Conservation (phyloP, 2,329 filamentous ascomycete genomes). For the Claviceps citrina region DNA sequence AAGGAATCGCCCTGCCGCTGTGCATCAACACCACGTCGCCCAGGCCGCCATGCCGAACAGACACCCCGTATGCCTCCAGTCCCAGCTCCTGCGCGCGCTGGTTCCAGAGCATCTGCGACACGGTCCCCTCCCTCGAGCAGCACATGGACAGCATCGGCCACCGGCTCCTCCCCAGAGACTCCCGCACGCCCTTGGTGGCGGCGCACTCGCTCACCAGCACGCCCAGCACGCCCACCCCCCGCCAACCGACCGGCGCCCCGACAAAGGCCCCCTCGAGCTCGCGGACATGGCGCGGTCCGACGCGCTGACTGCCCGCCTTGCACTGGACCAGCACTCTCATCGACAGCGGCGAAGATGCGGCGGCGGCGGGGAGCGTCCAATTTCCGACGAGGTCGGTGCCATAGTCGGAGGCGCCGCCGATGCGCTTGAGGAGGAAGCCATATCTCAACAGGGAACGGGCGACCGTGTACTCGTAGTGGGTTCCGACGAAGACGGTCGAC, state of each 20-base stretch:
- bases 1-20: slow-evolving; percentile 26
- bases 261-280: slow-evolving; percentile 68
- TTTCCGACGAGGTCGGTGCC: slow-evolving; percentile 62
- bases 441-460: slow-evolving; percentile 39
- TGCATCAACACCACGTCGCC: slow-evolving; percentile 32
- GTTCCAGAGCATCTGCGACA: slow-evolving; percentile 64
- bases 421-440: slow-evolving; percentile 48
- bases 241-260: slow-evolving; percentile 60
- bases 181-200: slow-evolving; percentile 65
- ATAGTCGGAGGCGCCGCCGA: slow-evolving; percentile 50
- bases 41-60: slow-evolving; percentile 24
- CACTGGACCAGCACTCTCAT: slow-evolving; percentile 47
- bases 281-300: slow-evolving; percentile 47
- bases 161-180: slow-evolving; percentile 49
- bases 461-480: slow-evolving; percentile 61
- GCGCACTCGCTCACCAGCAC: slow-evolving; percentile 53
- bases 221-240: slow-evolving; percentile 48
- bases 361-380: slow-evolving; percentile 39
- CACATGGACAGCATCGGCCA: slow-evolving; percentile 60
- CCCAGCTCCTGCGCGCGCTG: slow-evolving; percentile 43
- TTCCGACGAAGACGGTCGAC: slow-evolving; percentile 53
- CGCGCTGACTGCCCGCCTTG: slow-evolving; percentile 41
- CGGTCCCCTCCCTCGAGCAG: slow-evolving; percentile 38
- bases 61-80: slow-evolving; percentile 43
- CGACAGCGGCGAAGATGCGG: slow-evolving; percentile 11